Conservation (phyloP, 148 eudicot species). For the Talinum fruticosum region DNA sequence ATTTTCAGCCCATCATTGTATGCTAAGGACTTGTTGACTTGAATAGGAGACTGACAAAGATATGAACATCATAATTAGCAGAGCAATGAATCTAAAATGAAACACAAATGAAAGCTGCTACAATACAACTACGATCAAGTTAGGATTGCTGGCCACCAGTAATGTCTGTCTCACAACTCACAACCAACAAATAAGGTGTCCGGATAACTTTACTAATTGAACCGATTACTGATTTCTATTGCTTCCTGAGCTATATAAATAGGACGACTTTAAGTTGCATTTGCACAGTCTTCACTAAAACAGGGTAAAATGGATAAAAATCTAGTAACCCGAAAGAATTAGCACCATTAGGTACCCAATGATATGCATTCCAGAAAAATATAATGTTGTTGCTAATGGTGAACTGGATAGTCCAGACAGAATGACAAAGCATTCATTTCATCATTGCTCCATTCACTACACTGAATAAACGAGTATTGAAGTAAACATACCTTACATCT, state of each 20-base stretch:
- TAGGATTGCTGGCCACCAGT: not conserved
- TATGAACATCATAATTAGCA: not conserved
- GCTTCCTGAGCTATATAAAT: not conserved
- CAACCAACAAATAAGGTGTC: not conserved
- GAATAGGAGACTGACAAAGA: conserved; percentile 63
- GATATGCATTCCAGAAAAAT: not conserved
- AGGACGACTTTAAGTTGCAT: not conserved
- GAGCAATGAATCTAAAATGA: not conserved
- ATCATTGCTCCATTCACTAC: not conserved
- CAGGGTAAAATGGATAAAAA: not conserved
- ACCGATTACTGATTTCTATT: not conserved
- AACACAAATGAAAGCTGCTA: not conserved
- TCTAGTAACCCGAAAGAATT: not conserved
- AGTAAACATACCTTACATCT: conserved; percentile 72
- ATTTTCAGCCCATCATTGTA: conserved; percentile 71
- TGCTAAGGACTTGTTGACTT: conserved; percentile 75
- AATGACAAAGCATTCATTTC: not conserved
- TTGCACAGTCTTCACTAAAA: not conserved
- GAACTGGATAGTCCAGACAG: not conserved
- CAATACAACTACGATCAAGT: not conserved
- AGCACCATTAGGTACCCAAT: not conserved
- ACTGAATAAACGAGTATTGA: not conserved
- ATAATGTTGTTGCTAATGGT: not conserved
- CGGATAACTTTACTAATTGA: not conserved
- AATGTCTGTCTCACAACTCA: not conserved